Conservation (phyloP, 208 protist genomes). For the Crithidia expoeki region DNA sequence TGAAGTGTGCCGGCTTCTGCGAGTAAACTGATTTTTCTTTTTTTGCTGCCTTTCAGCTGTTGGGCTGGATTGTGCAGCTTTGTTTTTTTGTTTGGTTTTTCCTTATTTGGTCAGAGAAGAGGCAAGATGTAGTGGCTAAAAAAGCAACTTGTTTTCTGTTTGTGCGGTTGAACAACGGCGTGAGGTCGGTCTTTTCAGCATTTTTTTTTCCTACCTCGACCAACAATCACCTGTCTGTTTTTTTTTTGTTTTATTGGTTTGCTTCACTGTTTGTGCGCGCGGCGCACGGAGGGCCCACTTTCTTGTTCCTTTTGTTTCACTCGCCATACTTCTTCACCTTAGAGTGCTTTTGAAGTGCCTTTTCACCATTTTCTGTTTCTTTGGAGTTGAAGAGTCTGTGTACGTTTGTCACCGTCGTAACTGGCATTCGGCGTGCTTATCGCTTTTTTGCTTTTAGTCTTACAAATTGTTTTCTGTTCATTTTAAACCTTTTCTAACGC, state of each 20-base stretch:
- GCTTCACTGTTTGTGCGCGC: background rate
- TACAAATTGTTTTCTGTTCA: background rate
- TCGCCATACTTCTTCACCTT: background rate
- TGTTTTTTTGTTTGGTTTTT: conserved; percentile 8
- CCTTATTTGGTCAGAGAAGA: too few species aligned
- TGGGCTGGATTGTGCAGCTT: background rate
- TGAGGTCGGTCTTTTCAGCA: background rate
- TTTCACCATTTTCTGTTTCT: too few species aligned
- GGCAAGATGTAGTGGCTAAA: too few species aligned
- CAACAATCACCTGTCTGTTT: too few species aligned
- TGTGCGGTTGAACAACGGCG: too few species aligned
- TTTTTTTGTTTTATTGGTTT: conserved; percentile 1
- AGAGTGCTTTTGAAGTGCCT: background rate
- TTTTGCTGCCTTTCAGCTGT: too few species aligned
- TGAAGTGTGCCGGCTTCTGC: too few species aligned
- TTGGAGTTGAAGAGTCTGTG: too few species aligned
- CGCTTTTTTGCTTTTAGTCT: background rate
- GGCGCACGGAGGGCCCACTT: background rate
- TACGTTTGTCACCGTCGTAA: too few species aligned
- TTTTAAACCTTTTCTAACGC: conserved; percentile 2
- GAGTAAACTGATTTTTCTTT: too few species aligned
- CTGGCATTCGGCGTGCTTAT: too few species aligned
- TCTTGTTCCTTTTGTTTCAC: background rate
- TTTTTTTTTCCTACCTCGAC: background rate
- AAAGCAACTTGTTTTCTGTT: too few species aligned